These are phyloP conservation scores for Lipomyces orientalis DNA, from an alignment of 805 yeast species.

Conservation along the genomic window DNA sequence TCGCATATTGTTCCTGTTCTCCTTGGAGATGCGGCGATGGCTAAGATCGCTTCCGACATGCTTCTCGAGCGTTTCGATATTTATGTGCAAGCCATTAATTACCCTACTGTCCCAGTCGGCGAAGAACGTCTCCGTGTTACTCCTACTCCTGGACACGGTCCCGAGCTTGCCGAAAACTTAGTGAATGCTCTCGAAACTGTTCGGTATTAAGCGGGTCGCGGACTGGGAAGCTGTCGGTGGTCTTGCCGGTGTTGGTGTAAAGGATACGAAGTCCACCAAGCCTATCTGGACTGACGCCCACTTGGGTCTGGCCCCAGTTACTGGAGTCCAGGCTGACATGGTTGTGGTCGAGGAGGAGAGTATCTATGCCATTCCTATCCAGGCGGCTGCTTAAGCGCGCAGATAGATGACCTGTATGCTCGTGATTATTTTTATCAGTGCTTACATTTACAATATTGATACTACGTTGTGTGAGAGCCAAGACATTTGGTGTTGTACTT, in stretches of 20 bases:
- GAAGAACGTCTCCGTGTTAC: constrained; percentile 95
- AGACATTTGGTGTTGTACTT: background rate
- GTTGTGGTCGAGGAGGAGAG: constrained; percentile 11
- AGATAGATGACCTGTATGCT: background rate
- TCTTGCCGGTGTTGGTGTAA: constrained; percentile 85
- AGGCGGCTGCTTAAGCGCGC: constrained; percentile 27
- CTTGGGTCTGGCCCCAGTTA: constrained; percentile 47
- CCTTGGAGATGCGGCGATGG: constrained; percentile 92
- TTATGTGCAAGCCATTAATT: constrained; percentile 97
- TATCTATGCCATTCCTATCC: constrained; percentile 16
- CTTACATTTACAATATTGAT: background rate
- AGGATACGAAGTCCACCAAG: constrained; percentile 52
- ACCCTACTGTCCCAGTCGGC: constrained; percentile 96
- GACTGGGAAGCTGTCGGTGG: constrained; percentile 87
- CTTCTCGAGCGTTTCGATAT: constrained; percentile 82
- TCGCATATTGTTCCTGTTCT: constrained; percentile 96
- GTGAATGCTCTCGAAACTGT: constrained; percentile 80
- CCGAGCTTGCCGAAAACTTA: constrained; percentile 74
- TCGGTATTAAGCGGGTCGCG: constrained; percentile 67
- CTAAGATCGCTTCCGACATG: constrained; percentile 88
- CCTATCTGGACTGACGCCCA: constrained; percentile 91
- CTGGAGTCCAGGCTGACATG: constrained; percentile 8
- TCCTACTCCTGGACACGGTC: constrained; percentile 97
- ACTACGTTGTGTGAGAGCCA: background rate
- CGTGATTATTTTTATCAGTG: background rate